phyloP scores from a whole-genome alignment of 805 yeast species.

The Danielia oregonensis region DNA sequence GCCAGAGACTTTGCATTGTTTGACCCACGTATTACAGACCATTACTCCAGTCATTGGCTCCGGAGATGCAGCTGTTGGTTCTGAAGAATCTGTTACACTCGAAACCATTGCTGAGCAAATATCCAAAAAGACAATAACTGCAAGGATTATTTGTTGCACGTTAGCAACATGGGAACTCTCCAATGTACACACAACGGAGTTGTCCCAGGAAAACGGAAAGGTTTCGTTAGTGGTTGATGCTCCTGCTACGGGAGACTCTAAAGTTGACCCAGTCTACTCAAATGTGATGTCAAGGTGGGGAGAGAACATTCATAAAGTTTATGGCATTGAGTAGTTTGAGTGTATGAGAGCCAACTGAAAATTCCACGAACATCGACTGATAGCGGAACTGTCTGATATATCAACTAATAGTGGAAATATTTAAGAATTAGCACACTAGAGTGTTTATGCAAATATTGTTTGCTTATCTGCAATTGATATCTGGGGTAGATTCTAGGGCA shows the following conservation, averaged over 20 bases:
- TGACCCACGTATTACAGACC: constrained; percentile 12
- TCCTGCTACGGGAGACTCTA: constrained; percentile 1
- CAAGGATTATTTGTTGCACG: constrained; percentile 30
- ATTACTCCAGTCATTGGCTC: constrained; percentile 10
- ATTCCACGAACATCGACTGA: too few relatives aligned
- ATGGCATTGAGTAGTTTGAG: constrained; percentile 28
- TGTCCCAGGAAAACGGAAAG: constrained; percentile 6
- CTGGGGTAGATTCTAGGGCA: constrained; percentile 1
- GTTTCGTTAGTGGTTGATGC: constrained; percentile 1
- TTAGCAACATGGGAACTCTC: constrained; percentile 35
- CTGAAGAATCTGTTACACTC: constrained; percentile 1
- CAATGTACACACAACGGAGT: constrained; percentile 13
- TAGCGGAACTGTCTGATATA: too few relatives aligned
- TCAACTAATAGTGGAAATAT: too few relatives aligned
- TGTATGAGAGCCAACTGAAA: too few relatives aligned
- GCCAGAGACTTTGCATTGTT: constrained; percentile 5
- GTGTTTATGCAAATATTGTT: not conserved
- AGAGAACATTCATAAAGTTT: constrained; percentile 27
- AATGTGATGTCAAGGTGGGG: constrained; percentile 23
- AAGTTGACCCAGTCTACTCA: constrained; percentile 13
- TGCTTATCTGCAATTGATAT: not conserved
- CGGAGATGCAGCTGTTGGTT: too few relatives aligned
- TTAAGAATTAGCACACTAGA: too few relatives aligned
- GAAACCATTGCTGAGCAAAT: constrained; percentile 14
- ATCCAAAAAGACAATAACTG: constrained; percentile 19